Evolutionary conservation across 305 asterid species (phyloP).

Genomic region (Plantago rigida): DNA sequence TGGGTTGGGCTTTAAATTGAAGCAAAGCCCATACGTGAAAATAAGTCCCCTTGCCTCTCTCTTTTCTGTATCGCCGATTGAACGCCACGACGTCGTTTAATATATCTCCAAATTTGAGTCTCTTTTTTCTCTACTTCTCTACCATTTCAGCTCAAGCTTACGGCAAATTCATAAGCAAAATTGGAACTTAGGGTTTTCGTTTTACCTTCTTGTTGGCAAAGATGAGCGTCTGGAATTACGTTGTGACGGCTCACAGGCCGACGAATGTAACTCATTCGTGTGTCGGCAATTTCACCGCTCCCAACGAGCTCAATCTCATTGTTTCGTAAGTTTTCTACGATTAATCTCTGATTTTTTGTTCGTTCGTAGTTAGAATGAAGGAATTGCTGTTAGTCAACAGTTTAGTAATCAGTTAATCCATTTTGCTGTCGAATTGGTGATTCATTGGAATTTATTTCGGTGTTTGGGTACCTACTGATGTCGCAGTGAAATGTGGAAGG

Average conservation of each 20-base stretch:
- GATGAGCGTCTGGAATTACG: slow-evolving; percentile 94
- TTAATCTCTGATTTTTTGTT: neutral
- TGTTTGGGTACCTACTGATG: neutral
- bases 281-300: slow-evolving; percentile 91
- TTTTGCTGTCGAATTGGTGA: neutral
- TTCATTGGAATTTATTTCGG: neutral
- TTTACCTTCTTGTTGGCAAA: neutral
- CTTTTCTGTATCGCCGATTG: neutral
- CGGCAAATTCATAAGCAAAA: neutral
- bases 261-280: slow-evolving; percentile 92
- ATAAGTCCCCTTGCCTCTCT: neutral
- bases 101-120: slow-evolving; percentile 10
- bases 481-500: too few species aligned
- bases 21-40: neutral
- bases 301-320: slow-evolving; percentile 89
- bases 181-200: slow-evolving; percentile 24
- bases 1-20: slow-evolving; percentile 4
- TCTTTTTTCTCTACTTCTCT: slow-evolving; percentile 2
- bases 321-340: slow-evolving; percentile 48
- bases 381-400: too few species aligned
- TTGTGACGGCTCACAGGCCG: slow-evolving; percentile 98
- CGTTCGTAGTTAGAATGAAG: too few species aligned
- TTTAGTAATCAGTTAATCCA: neutral
- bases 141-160: slow-evolving; percentile 11
- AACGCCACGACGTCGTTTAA: slow-evolving; percentile 31